Percentiles rank a stretch among this genome's conserved stretches.
phyloP scores from a whole-genome alignment of 345 rosid species.

The Eucalyptus dawsonii region DNA sequence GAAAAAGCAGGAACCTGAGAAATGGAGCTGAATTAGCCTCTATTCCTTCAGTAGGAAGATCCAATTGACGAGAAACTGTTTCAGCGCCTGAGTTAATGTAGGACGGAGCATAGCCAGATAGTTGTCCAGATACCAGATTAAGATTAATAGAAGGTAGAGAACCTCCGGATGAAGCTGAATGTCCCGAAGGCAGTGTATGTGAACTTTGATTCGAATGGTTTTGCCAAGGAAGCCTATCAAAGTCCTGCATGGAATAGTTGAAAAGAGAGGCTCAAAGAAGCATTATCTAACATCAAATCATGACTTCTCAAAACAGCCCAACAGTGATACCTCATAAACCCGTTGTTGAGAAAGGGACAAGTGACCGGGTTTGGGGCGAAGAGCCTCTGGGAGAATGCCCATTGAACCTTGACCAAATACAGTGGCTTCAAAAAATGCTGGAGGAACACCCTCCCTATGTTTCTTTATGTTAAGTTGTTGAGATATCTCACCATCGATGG shows the following conservation, averaged over 20 bases:
- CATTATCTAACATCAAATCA: not conserved
- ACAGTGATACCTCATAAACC: conserved; percentile 73
- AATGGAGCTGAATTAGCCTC: conserved; percentile 43
- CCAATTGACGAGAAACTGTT: conserved; percentile 40
- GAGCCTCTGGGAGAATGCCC: conserved; percentile 76
- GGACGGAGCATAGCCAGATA: conserved; percentile 34
- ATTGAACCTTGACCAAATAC: conserved; percentile 63
- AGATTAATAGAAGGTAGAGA: conserved; percentile 28
- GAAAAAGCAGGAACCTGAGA: conserved; percentile 30
- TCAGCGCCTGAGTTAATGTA: conserved; percentile 40
- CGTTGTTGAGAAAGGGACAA: conserved; percentile 81
- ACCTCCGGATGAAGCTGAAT: conserved; percentile 38
- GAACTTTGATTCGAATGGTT: conserved; percentile 67
- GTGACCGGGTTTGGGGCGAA: conserved; percentile 93
- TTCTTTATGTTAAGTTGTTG: conserved; percentile 72
- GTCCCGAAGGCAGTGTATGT: conserved; percentile 36
- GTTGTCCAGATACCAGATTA: conserved; percentile 45
- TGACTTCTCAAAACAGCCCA: not conserved
- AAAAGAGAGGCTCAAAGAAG: not conserved
- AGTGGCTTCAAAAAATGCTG: conserved; percentile 60
- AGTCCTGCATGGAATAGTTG: conserved; percentile 41
- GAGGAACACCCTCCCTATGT: conserved; percentile 68
- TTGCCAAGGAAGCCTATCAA: conserved; percentile 96
- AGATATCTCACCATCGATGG: conserved; percentile 82
- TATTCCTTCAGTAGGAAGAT: conserved; percentile 44